Evolutionary conservation across 2,329 filamentous ascomycete species (phyloP).

Genomic region (Colletotrichum limetticola): DNA sequence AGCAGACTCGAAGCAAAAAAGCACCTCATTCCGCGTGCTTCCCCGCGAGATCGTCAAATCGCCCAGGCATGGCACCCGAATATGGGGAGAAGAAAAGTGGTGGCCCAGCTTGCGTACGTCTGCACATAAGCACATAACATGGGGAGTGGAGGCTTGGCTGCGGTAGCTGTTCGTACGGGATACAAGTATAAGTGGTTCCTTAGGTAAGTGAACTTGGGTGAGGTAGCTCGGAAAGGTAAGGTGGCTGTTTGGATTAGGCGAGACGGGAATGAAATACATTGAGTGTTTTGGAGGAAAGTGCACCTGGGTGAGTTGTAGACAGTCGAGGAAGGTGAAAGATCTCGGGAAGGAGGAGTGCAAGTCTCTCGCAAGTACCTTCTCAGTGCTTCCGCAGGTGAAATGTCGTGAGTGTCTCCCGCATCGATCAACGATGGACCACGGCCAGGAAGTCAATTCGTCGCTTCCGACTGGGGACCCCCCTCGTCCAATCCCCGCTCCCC

Average conservation of each 20-base stretch:
- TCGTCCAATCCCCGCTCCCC: not conserved
- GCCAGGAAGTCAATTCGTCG: constrained; percentile 30
- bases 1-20: not conserved
- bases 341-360: not conserved
- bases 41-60: constrained; percentile 14
- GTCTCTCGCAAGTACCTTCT: constrained; percentile 7
- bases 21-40: not conserved
- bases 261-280: not conserved
- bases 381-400: too few relatives aligned
- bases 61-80: not conserved
- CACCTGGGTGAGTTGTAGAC: not conserved
- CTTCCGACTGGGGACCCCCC: constrained; percentile 18
- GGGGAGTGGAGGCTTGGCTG: not conserved
- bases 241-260: not conserved
- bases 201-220: too few relatives aligned
- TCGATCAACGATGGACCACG: constrained; percentile 29
- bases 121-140: not conserved
- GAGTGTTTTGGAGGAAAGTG: not conserved
- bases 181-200: not conserved
- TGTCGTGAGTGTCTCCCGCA: constrained; percentile 1
- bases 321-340: not conserved
- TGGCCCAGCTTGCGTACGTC: not conserved
- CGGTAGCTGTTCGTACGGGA: not conserved
- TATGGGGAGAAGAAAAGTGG: not conserved
- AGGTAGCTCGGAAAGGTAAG: too few relatives aligned